Evolutionary conservation across 2,329 filamentous ascomycete genomes (phyloP).

Genomic region (Chaetomium globosum): DNA sequence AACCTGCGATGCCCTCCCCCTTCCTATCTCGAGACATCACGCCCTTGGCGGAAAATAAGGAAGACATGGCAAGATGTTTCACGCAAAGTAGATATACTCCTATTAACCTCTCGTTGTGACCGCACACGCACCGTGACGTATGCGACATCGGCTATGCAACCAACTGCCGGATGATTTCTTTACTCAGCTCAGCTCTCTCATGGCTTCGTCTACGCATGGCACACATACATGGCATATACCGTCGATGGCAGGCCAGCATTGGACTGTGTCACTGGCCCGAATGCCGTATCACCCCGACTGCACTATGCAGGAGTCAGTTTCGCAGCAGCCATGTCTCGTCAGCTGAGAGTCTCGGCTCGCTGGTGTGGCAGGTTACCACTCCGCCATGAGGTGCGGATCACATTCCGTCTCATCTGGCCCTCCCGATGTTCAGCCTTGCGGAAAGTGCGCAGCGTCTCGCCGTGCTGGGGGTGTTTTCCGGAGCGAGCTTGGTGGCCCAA

Average conservation of each 20-base stretch:
- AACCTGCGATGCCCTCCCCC: not conserved
- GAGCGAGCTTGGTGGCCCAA: not conserved
- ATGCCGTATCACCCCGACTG: conserved; percentile 8
- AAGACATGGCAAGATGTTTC: not conserved
- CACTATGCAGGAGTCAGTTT: not conserved
- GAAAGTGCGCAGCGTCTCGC: not conserved
- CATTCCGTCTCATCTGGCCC: not conserved
- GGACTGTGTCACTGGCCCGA: conserved; percentile 5
- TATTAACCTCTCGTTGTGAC: not conserved
- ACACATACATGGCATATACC: conserved; percentile 1
- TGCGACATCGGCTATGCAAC: not conserved
- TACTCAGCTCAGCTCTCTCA: not conserved
- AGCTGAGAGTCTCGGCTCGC: not conserved
- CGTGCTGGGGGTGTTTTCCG: not conserved
- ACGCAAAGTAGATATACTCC: not conserved
- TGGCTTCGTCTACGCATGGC: not conserved
- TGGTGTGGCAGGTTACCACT: not conserved
- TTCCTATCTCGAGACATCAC: not conserved
- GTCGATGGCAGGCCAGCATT: not conserved
- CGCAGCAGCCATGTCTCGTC: not conserved
- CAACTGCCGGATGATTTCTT: conserved; percentile 1
- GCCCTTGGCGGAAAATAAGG: not conserved
- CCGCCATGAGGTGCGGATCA: not conserved
- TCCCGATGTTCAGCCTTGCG: not conserved
- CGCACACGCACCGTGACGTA: not conserved